A percentile compares a stretch with the other conserved stretches of the same genome.
Conservation (phyloP, 805 yeast genomes). For the Candida hungchunana region DNA sequence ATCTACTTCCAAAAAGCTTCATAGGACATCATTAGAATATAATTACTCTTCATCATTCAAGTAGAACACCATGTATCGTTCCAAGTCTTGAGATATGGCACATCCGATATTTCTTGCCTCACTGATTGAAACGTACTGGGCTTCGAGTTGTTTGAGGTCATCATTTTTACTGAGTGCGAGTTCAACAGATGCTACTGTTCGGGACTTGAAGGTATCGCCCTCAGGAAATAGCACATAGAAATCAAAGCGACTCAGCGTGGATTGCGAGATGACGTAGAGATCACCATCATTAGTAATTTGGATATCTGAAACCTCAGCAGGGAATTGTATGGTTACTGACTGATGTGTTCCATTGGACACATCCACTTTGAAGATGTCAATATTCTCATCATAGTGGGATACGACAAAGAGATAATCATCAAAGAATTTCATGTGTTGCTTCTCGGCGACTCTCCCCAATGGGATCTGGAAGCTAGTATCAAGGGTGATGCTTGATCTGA, state of each 20-base stretch:
- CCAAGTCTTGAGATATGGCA: slow-evolving; percentile 34
- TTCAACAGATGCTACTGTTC: not conserved
- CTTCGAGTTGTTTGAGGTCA: slow-evolving; percentile 12
- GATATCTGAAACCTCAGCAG: slow-evolving; percentile 10
- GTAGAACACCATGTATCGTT: slow-evolving; percentile 16
- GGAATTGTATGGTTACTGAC: slow-evolving; percentile 2
- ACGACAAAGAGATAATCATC: slow-evolving; percentile 11
- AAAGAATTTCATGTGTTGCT: slow-evolving; percentile 13
- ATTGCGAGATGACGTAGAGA: slow-evolving; percentile 7
- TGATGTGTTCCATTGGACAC: not conserved
- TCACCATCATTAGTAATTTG: slow-evolving; percentile 12
- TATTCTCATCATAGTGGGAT: slow-evolving; percentile 4
- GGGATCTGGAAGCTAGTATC: slow-evolving; percentile 6
- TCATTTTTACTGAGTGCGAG: slow-evolving; percentile 1
- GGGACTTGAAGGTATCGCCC: not conserved
- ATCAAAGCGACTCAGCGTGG: not conserved
- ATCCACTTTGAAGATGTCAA: slow-evolving; percentile 17
- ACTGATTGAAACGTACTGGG: slow-evolving; percentile 30
- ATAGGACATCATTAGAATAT: not conserved
- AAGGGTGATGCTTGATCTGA: slow-evolving; percentile 4
- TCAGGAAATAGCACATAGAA: not conserved
- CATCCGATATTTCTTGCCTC: slow-evolving; percentile 30
- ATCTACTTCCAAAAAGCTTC: slow-evolving; percentile 4
- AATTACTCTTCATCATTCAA: slow-evolving; percentile 4
- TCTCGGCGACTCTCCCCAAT: slow-evolving; percentile 18